Evolutionary conservation across 768 basidiomycete genomes (phyloP).

Genomic region (Rhizopogon roseolus): DNA sequence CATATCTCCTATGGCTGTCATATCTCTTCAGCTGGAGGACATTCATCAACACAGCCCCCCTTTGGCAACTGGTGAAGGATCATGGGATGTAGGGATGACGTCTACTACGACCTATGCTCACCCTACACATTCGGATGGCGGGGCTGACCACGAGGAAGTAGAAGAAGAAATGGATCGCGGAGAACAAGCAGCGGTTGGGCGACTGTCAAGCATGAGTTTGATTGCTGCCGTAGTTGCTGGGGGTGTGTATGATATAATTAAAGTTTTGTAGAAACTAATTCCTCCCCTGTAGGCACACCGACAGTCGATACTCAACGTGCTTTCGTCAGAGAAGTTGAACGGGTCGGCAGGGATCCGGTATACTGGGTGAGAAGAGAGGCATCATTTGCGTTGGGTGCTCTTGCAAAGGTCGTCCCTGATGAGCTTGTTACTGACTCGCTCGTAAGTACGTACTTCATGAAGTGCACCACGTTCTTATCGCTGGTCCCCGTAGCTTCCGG

Average conservation of each 20-base stretch:
- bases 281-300: constrained; percentile 40
- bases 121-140: constrained; percentile 9
- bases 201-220: constrained; percentile 88
- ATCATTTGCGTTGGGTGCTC: constrained; percentile 80
- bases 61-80: not conserved
- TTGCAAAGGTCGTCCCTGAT: constrained; percentile 82
- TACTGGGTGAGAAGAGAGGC: constrained; percentile 85
- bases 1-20: constrained; percentile 8
- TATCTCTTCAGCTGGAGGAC: constrained; percentile 13
- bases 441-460: constrained; percentile 34
- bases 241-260: constrained; percentile 38
- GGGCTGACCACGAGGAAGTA: constrained; percentile 16
- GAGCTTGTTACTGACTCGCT: constrained; percentile 62
- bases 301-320: constrained; percentile 50
- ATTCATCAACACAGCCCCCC: constrained; percentile 1
- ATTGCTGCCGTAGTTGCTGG: constrained; percentile 84
- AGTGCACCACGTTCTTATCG: constrained; percentile 1
- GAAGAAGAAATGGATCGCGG: constrained; percentile 38
- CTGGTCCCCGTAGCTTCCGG: constrained; percentile 54
- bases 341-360: constrained; percentile 58
- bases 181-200: constrained; percentile 80
- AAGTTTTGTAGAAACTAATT: not conserved
- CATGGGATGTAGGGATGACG: not conserved
- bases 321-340: constrained; percentile 72
- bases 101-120: not conserved